Base-by-base conservation (phyloP, 495 filamentous ascomycete species). In the Aspergillus olivimuriae region DNA sequence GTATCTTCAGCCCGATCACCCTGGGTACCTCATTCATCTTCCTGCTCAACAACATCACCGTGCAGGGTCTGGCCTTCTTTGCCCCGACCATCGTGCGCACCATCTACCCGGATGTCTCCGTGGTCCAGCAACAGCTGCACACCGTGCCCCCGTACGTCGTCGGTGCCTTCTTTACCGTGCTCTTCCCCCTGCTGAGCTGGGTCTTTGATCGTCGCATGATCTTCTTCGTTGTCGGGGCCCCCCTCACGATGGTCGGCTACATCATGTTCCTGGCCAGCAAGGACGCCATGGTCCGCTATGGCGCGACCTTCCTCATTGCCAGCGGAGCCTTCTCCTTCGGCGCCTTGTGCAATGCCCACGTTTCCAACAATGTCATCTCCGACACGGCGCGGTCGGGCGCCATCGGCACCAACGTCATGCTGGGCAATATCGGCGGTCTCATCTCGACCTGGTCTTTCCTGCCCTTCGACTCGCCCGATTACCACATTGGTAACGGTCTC, bases 91-190 rank as follows among this genome's bases (percentile, higher is more conserved):
- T 88, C 58, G 80, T 87, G 15, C 52, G 62, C 22, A 82, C 74
- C 20, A 87, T 88, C 23, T 76, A 76, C 41, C 75, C 73, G 3
- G 35, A 72, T 14, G 66, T 66, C 50, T 69, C 60, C 23, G 72
- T 77, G 19, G 61, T 87, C 38, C 70, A 68, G 19, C 73, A 75
- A 45, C 81, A 84, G 51, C 76, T 87, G 0, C 75, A 73, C 48
- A 86, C 84, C 0, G 84, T 87, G 0, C 84, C 84, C 0, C 84
- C 84, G 0, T 87, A 87, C 51, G 64, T 81, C 4, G 72, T 86
- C 2, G 84, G 82, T 8, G 81, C 69, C 10, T 78, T 84, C 55
- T 83, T 86, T 66, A 80, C 77, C 4, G 41, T 87, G 1, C 46
- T 76, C 4, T 64, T 87, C 37, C 79, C 82, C 0, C 72, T 74